A percentile compares a stretch with the other conserved stretches of the same genome.
Evolutionary conservation across 1,139 yeast genomes (phyloP).

Genomic region (Candida albicans): DNA sequence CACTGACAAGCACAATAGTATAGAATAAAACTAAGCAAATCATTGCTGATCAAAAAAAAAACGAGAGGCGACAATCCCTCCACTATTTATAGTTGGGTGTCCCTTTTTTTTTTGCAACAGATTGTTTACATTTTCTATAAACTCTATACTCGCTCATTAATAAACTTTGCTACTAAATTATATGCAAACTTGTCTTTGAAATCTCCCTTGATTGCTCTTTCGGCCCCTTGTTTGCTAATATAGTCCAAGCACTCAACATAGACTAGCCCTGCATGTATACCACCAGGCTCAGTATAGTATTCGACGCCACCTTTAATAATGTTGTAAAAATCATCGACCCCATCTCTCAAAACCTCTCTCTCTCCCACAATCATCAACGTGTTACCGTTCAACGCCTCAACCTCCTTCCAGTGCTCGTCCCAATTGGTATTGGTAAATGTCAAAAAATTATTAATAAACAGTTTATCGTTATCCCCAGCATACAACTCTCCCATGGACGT

Average conservation of each 20-base stretch:
- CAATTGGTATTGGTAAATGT: conserved; percentile 26
- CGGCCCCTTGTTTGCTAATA: conserved; percentile 22
- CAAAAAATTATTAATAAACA: conserved; percentile 14
- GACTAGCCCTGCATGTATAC: conserved; percentile 31
- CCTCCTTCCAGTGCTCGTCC: conserved; percentile 31
- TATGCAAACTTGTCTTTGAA: conserved; percentile 26
- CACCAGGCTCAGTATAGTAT: conserved; percentile 30
- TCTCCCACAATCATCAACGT: conserved; percentile 39
- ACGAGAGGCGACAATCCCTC: neutral
- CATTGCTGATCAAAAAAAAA: neutral
- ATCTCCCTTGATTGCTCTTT: conserved; percentile 26
- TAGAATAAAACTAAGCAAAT: conserved; percentile 3
- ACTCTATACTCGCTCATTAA: conserved; percentile 9
- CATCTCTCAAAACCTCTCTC: conserved; percentile 36
- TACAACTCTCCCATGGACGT: conserved; percentile 32
- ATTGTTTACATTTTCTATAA: conserved; percentile 1
- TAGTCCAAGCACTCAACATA: conserved; percentile 35
- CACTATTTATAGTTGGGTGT: conserved; percentile 1
- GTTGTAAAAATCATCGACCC: conserved; percentile 22
- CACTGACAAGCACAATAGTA: conserved; percentile 24
- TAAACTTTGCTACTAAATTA: conserved; percentile 11
- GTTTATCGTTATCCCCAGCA: conserved; percentile 21
- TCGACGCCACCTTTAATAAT: conserved; percentile 21
- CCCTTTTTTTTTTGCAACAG: neutral
- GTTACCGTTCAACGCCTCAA: conserved; percentile 28